A percentile compares a stretch with the other conserved stretches of the same genome.
Evolutionary conservation across 2,329 filamentous ascomycete genomes (phyloP).

Genomic region (Neurospora sp.): DNA sequence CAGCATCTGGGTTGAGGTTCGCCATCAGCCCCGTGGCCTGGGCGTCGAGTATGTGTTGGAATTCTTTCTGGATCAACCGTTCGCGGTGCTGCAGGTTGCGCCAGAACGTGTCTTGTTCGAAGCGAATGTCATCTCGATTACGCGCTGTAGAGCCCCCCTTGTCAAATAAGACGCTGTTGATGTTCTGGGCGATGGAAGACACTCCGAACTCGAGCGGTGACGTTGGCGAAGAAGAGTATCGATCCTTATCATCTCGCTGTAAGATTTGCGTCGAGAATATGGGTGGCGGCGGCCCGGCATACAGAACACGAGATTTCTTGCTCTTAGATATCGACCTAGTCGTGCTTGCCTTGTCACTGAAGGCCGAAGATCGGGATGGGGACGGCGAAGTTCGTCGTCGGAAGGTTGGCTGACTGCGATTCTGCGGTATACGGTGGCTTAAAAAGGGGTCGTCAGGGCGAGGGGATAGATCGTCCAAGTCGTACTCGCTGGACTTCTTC

Average conservation of each 20-base stretch:
- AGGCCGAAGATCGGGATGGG: constrained; percentile 8
- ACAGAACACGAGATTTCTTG: constrained; percentile 26
- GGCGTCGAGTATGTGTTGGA: constrained; percentile 38
- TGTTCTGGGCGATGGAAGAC: constrained; percentile 17
- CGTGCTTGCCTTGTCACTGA: constrained; percentile 18
- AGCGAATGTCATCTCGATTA: constrained; percentile 16
- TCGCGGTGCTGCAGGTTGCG: constrained; percentile 35
- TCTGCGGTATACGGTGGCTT: constrained; percentile 5
- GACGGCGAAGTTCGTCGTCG: constrained; percentile 6
- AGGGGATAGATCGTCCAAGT: constrained; percentile 24
- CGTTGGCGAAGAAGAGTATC: constrained; percentile 2
- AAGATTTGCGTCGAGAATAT: constrained; percentile 34
- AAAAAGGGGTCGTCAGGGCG: constrained; percentile 18
- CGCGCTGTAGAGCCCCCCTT: constrained; percentile 8
- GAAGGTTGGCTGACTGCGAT: constrained; percentile 4
- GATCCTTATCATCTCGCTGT: constrained; percentile 23
- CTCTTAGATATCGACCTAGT: constrained; percentile 23
- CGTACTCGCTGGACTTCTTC: constrained; percentile 24
- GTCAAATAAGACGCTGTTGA: constrained; percentile 31
- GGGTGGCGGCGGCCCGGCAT: constrained; percentile 40
- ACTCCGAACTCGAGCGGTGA: constrained; percentile 2
- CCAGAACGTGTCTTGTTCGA: constrained; percentile 36
- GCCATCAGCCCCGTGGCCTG: constrained; percentile 36
- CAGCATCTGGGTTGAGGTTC: constrained; percentile 26
- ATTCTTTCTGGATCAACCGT: constrained; percentile 33